phyloP scores from a whole-genome alignment of 2,329 filamentous ascomycete genomes.

The Didymella glomerata region DNA sequence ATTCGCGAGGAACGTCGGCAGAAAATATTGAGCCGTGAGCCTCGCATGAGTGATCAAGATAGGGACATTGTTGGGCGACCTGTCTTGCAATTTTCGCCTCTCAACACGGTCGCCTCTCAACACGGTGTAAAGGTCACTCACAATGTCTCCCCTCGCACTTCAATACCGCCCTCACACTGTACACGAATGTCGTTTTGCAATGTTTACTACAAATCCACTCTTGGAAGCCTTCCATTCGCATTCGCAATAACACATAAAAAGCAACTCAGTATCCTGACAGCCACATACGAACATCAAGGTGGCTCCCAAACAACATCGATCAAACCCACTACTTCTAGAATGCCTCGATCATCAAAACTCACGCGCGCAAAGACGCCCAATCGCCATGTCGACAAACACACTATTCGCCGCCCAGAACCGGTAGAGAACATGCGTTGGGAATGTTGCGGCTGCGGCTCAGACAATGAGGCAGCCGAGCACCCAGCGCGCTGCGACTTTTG shows the following conservation, averaged over 20 bases:
- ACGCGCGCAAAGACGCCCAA: slow-evolving; percentile 1
- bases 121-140: too few species aligned
- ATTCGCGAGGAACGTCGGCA: too few species aligned
- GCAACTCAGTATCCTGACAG: neutral
- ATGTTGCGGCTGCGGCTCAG: neutral
- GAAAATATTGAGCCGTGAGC: neutral
- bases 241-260: neutral
- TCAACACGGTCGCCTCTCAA: too few species aligned
- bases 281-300: neutral
- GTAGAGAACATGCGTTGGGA: neutral
- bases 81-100: neutral
- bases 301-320: neutral
- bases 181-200: neutral
- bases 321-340: neutral
- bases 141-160: neutral
- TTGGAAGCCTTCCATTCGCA: neutral
- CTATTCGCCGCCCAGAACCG: neutral
- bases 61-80: neutral
- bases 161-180: neutral
- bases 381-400: neutral
- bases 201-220: neutral
- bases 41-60: neutral
- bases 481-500: slow-evolving; percentile 3
- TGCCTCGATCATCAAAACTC: slow-evolving; percentile 2
- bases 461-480: neutral